These are phyloP conservation scores for Dothistroma pini DNA, from an alignment of 2,329 filamentous ascomycete species.

Conservation along the genomic window DNA sequence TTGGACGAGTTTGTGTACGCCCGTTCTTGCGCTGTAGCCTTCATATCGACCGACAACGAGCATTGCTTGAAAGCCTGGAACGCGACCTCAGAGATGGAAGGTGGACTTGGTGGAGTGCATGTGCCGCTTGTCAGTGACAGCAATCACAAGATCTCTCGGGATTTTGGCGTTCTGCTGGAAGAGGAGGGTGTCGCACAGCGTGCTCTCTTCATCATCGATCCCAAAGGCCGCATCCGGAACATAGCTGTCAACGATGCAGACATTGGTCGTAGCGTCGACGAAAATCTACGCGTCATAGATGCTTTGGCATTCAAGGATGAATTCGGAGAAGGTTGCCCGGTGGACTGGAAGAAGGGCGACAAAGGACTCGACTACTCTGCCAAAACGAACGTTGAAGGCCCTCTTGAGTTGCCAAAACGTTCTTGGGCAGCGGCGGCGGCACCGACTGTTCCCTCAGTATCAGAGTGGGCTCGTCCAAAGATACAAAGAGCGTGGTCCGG, in stretches of 20 bases:
- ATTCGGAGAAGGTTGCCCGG: constrained; percentile 39
- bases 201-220: constrained; percentile 64
- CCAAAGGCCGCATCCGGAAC: constrained; percentile 56
- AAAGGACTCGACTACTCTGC: constrained; percentile 28
- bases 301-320: constrained; percentile 48
- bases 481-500: constrained; percentile 31
- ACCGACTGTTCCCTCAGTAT: neutral
- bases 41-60: constrained; percentile 60
- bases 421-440: constrained; percentile 25
- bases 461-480: constrained; percentile 34
- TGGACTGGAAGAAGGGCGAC: constrained; percentile 35
- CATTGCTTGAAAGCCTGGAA: constrained; percentile 58
- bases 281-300: constrained; percentile 56
- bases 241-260: constrained; percentile 65
- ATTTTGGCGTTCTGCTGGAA: constrained; percentile 62
- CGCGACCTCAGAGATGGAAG: constrained; percentile 55
- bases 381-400: constrained; percentile 26
- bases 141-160: constrained; percentile 57
- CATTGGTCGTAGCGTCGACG: constrained; percentile 62
- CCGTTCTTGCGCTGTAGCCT: constrained; percentile 58
- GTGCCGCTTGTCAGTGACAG: constrained; percentile 61
- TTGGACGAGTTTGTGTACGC: constrained; percentile 55
- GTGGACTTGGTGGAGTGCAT: constrained; percentile 59
- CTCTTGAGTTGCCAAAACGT: constrained; percentile 27
- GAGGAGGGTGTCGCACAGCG: constrained; percentile 61